Evolutionary conservation across 495 filamentous ascomycete genomes (phyloP).

Genomic region (Chaetomium fimeti): DNA sequence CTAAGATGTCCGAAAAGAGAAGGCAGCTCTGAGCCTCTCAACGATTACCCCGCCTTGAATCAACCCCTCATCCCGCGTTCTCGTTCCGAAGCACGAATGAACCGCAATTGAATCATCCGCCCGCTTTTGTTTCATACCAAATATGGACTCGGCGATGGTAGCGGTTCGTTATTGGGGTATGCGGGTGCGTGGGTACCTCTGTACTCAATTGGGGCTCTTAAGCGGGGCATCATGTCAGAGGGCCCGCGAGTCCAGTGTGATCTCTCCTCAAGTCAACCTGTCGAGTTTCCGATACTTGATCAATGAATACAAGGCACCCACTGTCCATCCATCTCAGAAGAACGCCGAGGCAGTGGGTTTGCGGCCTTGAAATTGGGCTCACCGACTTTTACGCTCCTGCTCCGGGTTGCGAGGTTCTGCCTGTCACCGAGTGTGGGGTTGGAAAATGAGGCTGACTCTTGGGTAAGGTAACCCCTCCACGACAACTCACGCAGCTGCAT

Average conservation of each 20-base stretch:
- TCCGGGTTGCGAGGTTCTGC: slow-evolving; percentile 3
- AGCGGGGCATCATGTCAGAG: too few species aligned
- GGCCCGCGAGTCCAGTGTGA: too few species aligned
- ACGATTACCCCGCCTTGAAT: not conserved
- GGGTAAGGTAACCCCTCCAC: not conserved
- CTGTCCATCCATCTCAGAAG: too few species aligned
- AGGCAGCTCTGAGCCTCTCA: not conserved
- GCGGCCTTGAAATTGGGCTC: slow-evolving; percentile 16
- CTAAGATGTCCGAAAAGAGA: not conserved
- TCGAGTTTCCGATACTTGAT: too few species aligned
- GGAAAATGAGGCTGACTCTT: slow-evolving; percentile 23
- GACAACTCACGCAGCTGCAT: not conserved
- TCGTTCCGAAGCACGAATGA: not conserved
- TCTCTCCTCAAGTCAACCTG: too few species aligned
- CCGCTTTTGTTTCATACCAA: not conserved
- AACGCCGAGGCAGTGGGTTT: not conserved
- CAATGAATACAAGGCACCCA: too few species aligned
- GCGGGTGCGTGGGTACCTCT: too few species aligned
- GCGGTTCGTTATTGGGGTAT: too few species aligned
- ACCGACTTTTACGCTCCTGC: slow-evolving; percentile 21
- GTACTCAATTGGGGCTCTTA: too few species aligned
- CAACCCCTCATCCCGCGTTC: slow-evolving; percentile 5
- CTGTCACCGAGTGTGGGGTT: slow-evolving; percentile 19
- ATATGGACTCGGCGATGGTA: not conserved
- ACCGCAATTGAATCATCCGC: slow-evolving; percentile 1